Evolutionary conservation across 2,329 filamentous ascomycete genomes (phyloP), one percentile per base, ranked within the genome.

Genomic region (Penicillium nordicum): DNA sequence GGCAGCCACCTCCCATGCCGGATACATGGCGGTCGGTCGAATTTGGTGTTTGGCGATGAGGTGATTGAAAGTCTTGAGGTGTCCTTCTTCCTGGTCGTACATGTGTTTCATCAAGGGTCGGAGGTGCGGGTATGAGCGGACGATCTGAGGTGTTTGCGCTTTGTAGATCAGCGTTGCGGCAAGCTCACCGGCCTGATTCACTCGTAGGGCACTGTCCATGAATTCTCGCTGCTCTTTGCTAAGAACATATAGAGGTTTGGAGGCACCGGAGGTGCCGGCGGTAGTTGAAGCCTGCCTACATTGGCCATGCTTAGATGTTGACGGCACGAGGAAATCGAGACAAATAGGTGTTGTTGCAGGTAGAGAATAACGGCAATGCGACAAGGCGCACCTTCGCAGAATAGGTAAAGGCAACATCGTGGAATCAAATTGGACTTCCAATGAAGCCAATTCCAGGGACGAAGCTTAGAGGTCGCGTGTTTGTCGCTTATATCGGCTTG

Each of bases 111-210:
- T 96, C 32, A 97, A 78, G 0, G 91, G 88, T 7, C 90, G 88
- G 18, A 99, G 86, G 71, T 96, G 89, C 1, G 94, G 93, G 72
- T 97, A 88, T 5, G 88, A 84, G 63, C 84, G 83, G 55, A 91
- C 81, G 50, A 97, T 78, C n/a, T 87, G 84, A 0, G 92, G 91
- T 0, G 86, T 93, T 74, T 99, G 94, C 2, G 90, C 87, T 1
- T 85, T 86, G 79, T 97, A 99, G 74, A 99, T 99, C 54, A 96
- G 84, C 27, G 90, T 93, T 30, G 94, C 94, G 53, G 94, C 94
- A n/a, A 99, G 85, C 77, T 99, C 94, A 70, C 94, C 94, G 25
- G 94, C 92, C 77, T 99, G 94, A 75, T 99, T 97, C 55, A 99
- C 94, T 60, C 94, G 91, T 30, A 97, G 86, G 16, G 90, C 90